These are phyloP conservation scores for Fusarium redolens DNA, from an alignment of 2,329 filamentous ascomycete genomes.

Conservation along the genomic window DNA sequence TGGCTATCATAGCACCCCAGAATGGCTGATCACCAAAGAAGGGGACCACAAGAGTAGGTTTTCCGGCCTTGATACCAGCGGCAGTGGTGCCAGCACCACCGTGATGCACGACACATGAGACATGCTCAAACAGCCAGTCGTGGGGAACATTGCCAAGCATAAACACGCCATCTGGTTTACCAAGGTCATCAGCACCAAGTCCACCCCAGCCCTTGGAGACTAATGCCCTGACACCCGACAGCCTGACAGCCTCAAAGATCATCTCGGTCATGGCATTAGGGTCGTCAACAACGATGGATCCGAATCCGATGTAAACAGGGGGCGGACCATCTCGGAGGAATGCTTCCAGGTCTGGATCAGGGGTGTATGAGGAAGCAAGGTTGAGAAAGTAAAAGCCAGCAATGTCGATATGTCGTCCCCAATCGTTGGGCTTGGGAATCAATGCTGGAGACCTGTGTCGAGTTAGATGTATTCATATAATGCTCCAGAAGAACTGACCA, in stretches of 20 bases:
- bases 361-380: constrained; percentile 72
- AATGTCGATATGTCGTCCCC: constrained; percentile 76
- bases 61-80: constrained; percentile 83
- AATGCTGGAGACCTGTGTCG: constrained; percentile 72
- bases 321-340: constrained; percentile 77
- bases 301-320: constrained; percentile 86
- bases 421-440: constrained; percentile 83
- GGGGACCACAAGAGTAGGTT: constrained; percentile 84
- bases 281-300: constrained; percentile 84
- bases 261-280: constrained; percentile 76
- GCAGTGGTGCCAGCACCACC: constrained; percentile 90
- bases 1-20: constrained; percentile 81
- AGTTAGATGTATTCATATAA: not conserved
- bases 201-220: constrained; percentile 93
- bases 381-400: constrained; percentile 83
- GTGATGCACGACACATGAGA: constrained; percentile 86
- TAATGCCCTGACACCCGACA: constrained; percentile 78
- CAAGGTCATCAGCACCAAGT: constrained; percentile 76
- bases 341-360: constrained; percentile 70
- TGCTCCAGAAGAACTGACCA: constrained; percentile 62
- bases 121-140: constrained; percentile 87
- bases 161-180: constrained; percentile 79
- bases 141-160: constrained; percentile 89
- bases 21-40: constrained; percentile 91
- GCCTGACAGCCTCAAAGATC: constrained; percentile 77